Base-by-base conservation (phyloP, 495 filamentous ascomycete species). In the Xylaria nigripes region DNA sequence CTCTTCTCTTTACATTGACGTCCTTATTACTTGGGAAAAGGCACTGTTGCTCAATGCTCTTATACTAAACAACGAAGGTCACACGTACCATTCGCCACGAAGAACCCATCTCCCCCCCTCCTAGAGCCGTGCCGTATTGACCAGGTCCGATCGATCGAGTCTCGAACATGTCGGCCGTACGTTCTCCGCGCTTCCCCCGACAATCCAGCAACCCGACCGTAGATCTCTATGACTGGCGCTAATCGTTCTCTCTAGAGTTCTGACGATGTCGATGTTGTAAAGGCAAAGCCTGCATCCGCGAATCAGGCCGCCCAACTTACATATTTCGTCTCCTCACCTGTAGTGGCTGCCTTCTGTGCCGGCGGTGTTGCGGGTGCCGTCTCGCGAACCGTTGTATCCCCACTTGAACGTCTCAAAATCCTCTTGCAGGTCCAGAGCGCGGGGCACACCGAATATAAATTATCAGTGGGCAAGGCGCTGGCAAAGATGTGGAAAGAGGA, bases 291-390 rank as follows among this genome's bases (percentile, higher is more conserved):
- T 43, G 59, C 61, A 43, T 25, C 45, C 36, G 50, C 51, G 25
- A 60, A 63, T 22, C 57, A 16, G 38, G 54, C 18, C 62, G 7
- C 21, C 18, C 64, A 73, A 16, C 57, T 84, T 36, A 70, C 69
- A 5, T 64, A 74, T n/a, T 67, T 76, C 24, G 48, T 90, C 36
- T 80, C 83, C 8, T 81, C 96, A 60, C 90, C 92, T 15, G 83
- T 96, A 30, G 72, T 87, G 15, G 90, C 93, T 19, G 90, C 94
- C 45, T 98, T 98, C 60, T 81, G 94, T 63, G 94, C 90, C n/a
- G 93, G 93, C 47, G 93, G 93, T 56, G 84, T 96, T 13, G 93
- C 93, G 3, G 93, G 93, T 55, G 93, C 93, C n/a, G 91, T 98
- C 19, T 96, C 91, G 36, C 81, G 93, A 60, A 97, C 93, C 2